These are phyloP conservation scores for Sechiopsis laciniata DNA, from an alignment of 306 rosid genomes.

Conservation along the genomic window DNA sequence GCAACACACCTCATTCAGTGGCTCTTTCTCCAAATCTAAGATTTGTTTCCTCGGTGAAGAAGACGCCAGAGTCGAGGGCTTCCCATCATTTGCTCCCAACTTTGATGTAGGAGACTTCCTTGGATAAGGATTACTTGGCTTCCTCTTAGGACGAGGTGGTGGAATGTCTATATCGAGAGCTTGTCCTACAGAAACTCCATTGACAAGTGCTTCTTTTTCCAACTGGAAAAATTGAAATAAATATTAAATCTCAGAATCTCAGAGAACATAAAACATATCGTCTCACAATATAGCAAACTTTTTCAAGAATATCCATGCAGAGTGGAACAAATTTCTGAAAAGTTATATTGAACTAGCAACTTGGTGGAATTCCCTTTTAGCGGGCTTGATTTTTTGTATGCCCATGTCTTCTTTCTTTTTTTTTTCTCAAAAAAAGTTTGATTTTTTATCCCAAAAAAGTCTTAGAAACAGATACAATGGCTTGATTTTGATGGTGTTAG, in stretches of 20 bases:
- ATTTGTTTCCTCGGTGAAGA: slow-evolving; percentile 43
- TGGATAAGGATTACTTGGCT: slow-evolving; percentile 91
- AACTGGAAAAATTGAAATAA: slow-evolving; percentile 39
- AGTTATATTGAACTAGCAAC: not conserved
- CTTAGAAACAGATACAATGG: slow-evolving; percentile 2
- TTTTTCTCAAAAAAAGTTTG: too few species aligned
- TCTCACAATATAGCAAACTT: not conserved
- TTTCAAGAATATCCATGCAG: not conserved
- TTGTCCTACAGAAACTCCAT: slow-evolving; percentile 66
- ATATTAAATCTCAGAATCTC: slow-evolving; percentile 23
- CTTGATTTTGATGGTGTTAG: not conserved
- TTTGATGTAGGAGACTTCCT: slow-evolving; percentile 59
- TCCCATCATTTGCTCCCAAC: slow-evolving; percentile 62
- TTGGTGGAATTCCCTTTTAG: not conserved
- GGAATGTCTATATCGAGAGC: slow-evolving; percentile 82
- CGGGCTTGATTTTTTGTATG: too few species aligned
- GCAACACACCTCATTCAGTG: slow-evolving; percentile 53
- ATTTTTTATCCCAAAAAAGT: too few species aligned
- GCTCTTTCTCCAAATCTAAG: slow-evolving; percentile 66
- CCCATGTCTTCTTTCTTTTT: too few species aligned
- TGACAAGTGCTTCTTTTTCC: slow-evolving; percentile 81
- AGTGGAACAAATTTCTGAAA: not conserved
- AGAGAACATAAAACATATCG: not conserved
- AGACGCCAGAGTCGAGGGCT: slow-evolving; percentile 40
- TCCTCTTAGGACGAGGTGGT: slow-evolving; percentile 96